A percentile compares a stretch with the other conserved stretches of the same genome.
These are phyloP conservation scores for Penicillium flavigenum DNA, from an alignment of 495 filamentous ascomycete genomes.

Conservation along the genomic window DNA sequence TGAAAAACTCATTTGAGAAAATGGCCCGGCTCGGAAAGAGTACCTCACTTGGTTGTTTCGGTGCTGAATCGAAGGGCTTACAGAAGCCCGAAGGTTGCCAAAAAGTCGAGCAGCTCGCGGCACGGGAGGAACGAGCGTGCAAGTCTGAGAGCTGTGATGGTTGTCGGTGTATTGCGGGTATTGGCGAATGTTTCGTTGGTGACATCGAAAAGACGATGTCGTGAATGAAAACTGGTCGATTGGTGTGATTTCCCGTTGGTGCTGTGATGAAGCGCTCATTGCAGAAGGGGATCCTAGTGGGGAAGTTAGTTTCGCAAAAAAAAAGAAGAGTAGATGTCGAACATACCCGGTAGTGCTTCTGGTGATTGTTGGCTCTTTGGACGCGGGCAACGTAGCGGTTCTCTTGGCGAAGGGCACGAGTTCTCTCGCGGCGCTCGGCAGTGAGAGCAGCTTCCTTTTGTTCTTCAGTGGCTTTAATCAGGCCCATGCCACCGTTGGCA, in stretches of 20 bases:
- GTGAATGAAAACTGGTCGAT: constrained; percentile 1
- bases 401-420: constrained; percentile 58
- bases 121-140: not conserved
- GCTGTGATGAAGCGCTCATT: constrained; percentile 30
- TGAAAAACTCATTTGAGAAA: constrained; percentile 16
- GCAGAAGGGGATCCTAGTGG: constrained; percentile 45
- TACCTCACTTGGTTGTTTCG: constrained; percentile 2
- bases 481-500: constrained; percentile 70
- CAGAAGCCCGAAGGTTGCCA: not conserved
- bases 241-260: constrained; percentile 1
- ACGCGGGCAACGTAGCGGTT: constrained; percentile 60
- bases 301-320: constrained; percentile 21
- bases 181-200: constrained; percentile 3
- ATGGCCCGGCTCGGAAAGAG: constrained; percentile 15
- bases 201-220: constrained; percentile 1
- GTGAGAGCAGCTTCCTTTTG: constrained; percentile 65
- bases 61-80: not conserved
- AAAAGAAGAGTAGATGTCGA: not conserved
- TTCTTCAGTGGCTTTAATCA: constrained; percentile 69
- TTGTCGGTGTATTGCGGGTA: constrained; percentile 1
- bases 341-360: constrained; percentile 75
- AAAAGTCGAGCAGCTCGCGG: constrained; percentile 3
- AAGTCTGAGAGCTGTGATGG: constrained; percentile 1
- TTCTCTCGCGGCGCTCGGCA: constrained; percentile 65
- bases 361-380: constrained; percentile 63